Evolutionary conservation across 2,329 filamentous ascomycete species (phyloP).

Genomic region (Colletotrichum lentis): DNA sequence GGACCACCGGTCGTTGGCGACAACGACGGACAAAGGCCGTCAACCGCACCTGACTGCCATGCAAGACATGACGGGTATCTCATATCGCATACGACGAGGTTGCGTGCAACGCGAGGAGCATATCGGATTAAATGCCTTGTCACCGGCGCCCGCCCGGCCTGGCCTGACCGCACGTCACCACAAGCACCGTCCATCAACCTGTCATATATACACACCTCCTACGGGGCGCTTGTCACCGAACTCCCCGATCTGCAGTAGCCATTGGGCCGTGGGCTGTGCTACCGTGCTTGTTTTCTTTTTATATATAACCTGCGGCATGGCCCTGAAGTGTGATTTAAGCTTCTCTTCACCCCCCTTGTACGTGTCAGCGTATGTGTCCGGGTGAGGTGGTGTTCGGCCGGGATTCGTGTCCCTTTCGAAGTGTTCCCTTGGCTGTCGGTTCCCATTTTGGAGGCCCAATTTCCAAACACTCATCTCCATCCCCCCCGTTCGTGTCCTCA

Average conservation of each 20-base stretch:
- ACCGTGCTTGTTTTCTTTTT: no score
- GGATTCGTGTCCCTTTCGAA: slow-evolving; percentile 6
- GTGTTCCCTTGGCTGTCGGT: slow-evolving; percentile 6
- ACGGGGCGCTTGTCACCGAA: background rate
- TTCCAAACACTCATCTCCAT: slow-evolving; percentile 15
- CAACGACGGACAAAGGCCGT: slow-evolving; percentile 5
- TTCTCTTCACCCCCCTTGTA: slow-evolving; percentile 13
- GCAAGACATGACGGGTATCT: background rate
- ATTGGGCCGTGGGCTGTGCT: slow-evolving; percentile 1
- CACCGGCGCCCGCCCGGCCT: background rate
- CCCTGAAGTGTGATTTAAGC: slow-evolving; percentile 14
- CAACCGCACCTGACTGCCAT: slow-evolving; percentile 15
- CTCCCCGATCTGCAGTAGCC: slow-evolving; percentile 8
- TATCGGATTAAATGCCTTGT: background rate
- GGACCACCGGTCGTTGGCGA: slow-evolving; percentile 22
- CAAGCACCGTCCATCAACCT: slow-evolving; percentile 1
- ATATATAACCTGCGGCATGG: no score
- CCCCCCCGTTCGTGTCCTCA: slow-evolving; percentile 25
- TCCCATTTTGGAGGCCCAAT: slow-evolving; percentile 32
- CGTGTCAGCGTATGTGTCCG: background rate
- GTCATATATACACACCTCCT: background rate
- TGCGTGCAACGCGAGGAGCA: slow-evolving; percentile 4
- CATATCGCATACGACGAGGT: background rate
- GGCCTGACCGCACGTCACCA: background rate
- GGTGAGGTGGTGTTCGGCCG: background rate